These are phyloP conservation scores for Backusella tarrabulga DNA, from an alignment of 192 early-diverging fungal species.

Conservation along the genomic window DNA sequence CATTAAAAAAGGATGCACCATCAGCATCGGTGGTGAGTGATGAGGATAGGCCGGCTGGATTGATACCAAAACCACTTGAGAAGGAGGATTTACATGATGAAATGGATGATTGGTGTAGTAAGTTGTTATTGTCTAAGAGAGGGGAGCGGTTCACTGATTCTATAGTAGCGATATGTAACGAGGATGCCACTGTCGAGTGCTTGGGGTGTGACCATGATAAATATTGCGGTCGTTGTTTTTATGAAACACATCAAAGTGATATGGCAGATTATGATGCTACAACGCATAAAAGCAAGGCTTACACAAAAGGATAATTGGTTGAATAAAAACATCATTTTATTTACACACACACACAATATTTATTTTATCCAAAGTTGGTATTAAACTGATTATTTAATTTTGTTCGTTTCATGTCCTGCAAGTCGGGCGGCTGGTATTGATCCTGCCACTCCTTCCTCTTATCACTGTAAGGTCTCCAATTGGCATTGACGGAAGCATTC, in stretches of 20 bases:
- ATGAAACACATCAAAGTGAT: slow-evolving; percentile 47
- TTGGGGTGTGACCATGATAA: slow-evolving; percentile 59
- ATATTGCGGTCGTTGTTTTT: slow-evolving; percentile 57
- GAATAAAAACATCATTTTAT: no score
- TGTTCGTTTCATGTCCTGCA: neutral
- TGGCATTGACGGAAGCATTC: neutral
- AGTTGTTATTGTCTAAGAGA: neutral
- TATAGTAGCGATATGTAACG: slow-evolving; percentile 52
- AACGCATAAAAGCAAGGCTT: slow-evolving; percentile 17
- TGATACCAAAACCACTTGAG: slow-evolving; percentile 33
- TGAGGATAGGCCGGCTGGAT: slow-evolving; percentile 26
- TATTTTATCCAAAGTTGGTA: neutral
- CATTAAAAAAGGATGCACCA: slow-evolving; percentile 24
- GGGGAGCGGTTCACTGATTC: no score
- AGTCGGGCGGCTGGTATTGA: neutral
- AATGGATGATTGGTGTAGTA: slow-evolving; percentile 53
- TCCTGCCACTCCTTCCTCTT: neutral
- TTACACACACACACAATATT: no score
- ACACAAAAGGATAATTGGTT: neutral
- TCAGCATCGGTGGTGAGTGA: neutral
- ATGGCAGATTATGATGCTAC: slow-evolving; percentile 42
- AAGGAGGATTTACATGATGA: slow-evolving; percentile 41
- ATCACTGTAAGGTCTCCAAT: neutral
- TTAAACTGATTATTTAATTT: neutral
- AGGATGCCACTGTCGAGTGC: slow-evolving; percentile 59